phyloP scores from a whole-genome alignment of 2,329 filamentous ascomycete genomes.

The Talaromyces sp. region DNA sequence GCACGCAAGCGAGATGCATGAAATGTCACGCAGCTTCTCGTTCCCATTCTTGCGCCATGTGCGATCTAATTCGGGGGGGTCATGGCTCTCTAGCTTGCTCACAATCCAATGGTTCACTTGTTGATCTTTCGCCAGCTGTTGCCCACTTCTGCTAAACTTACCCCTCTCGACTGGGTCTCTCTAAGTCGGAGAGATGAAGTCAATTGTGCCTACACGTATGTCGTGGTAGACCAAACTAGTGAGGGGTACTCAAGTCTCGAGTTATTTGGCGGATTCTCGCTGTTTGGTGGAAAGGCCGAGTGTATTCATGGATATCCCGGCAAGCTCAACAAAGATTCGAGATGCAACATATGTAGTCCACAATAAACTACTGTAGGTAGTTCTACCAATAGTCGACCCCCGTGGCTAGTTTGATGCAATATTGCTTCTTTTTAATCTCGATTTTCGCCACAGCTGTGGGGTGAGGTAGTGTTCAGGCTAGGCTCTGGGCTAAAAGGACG shows the following conservation, averaged over 20 bases:
- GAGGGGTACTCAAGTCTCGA: background rate
- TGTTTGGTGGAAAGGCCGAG: background rate
- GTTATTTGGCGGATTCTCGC: background rate
- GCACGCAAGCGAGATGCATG: background rate
- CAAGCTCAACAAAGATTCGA: background rate
- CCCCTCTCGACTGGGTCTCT: background rate
- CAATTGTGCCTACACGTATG: background rate
- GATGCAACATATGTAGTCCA: background rate
- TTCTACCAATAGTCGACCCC: too few relatives aligned
- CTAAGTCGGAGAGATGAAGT: background rate
- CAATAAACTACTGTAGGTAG: too few relatives aligned
- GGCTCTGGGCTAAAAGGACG: background rate
- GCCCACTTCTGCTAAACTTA: background rate
- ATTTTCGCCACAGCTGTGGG: constrained; percentile 15
- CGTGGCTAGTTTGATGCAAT: background rate
- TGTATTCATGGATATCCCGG: background rate
- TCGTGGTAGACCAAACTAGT: background rate
- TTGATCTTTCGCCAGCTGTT: background rate
- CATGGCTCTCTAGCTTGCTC: background rate
- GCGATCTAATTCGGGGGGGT: background rate
- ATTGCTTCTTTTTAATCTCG: constrained; percentile 13
- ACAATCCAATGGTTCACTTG: background rate
- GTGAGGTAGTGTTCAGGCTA: background rate
- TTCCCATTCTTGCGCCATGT: background rate
- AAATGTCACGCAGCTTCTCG: background rate